Evolutionary conservation across 805 yeast species (phyloP).

Genomic region (Suhomyces pyralidae): DNA sequence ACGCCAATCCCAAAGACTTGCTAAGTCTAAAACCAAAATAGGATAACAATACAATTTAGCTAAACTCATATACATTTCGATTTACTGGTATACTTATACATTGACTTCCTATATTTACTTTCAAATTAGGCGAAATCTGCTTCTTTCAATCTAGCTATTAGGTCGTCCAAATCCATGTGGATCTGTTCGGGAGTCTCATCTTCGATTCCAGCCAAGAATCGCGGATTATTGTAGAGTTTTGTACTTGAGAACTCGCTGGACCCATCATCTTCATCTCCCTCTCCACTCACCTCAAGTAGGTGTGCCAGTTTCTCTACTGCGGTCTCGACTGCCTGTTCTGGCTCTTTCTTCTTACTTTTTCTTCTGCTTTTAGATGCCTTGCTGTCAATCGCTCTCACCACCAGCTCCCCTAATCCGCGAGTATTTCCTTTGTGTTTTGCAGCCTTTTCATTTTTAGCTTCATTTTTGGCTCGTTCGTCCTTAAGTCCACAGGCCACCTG

Average conservation of each 20-base stretch:
- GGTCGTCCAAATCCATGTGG: background rate
- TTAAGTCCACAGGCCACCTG: background rate
- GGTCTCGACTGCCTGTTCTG: background rate
- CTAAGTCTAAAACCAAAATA: constrained; percentile 7
- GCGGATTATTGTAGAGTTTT: background rate
- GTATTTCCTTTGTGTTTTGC: background rate
- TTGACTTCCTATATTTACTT: too few species aligned
- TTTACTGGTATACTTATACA: too few species aligned
- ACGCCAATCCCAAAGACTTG: constrained; percentile 38
- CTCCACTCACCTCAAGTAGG: background rate
- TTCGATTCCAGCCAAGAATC: background rate
- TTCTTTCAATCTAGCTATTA: background rate
- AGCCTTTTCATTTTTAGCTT: background rate
- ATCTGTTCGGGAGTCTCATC: background rate
- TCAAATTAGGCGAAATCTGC: too few species aligned
- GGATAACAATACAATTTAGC: too few species aligned
- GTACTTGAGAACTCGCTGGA: background rate
- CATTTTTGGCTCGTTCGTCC: background rate
- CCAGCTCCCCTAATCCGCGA: background rate
- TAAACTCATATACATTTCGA: too few species aligned
- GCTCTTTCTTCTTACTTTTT: background rate
- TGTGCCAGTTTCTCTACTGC: background rate
- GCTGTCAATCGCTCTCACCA: background rate
- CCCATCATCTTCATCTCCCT: background rate
- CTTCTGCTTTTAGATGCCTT: background rate